Conservation (phyloP, 441 rosid species). For the Euphorbia celastroides region DNA sequence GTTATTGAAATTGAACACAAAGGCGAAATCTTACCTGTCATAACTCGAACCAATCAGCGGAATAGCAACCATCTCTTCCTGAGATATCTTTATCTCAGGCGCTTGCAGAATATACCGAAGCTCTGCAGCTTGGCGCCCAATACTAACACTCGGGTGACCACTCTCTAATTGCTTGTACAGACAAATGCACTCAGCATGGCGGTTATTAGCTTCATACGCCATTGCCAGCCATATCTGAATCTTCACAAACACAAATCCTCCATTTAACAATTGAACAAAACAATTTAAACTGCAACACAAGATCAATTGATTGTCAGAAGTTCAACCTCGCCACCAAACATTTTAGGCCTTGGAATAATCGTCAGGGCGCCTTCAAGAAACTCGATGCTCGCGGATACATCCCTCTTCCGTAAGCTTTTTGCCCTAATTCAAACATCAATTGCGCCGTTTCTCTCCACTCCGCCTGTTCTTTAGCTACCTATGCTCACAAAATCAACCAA, state of each 20-base stretch:
- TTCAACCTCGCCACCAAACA: slow-evolving; percentile 97
- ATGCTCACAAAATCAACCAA: slow-evolving; percentile 12
- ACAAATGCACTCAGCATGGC: slow-evolving; percentile 79
- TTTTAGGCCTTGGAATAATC: slow-evolving; percentile 69
- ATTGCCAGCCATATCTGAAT: slow-evolving; percentile 98
- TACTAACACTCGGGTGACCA: slow-evolving; percentile 68
- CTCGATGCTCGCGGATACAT: slow-evolving; percentile 82
- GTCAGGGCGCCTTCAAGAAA: slow-evolving; percentile 94
- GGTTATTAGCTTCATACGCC: slow-evolving; percentile 96
- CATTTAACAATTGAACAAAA: not conserved
- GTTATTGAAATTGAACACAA: not conserved
- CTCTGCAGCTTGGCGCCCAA: slow-evolving; percentile 90
- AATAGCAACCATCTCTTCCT: slow-evolving; percentile 91
- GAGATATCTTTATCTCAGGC: slow-evolving; percentile 86
- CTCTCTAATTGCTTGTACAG: slow-evolving; percentile 82
- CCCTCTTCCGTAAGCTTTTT: slow-evolving; percentile 85
- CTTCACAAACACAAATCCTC: slow-evolving; percentile 28
- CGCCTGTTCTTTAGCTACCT: slow-evolving; percentile 92
- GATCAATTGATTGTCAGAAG: slow-evolving; percentile 12
- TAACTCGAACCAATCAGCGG: slow-evolving; percentile 81
- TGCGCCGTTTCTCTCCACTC: slow-evolving; percentile 86
- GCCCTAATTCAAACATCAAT: slow-evolving; percentile 91
- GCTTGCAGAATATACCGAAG: slow-evolving; percentile 91
- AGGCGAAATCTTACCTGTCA: slow-evolving; percentile 46
- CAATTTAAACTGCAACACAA: not conserved